Conservation (phyloP, 2,329 filamentous ascomycete genomes). For the Aureobasidium sp. region DNA sequence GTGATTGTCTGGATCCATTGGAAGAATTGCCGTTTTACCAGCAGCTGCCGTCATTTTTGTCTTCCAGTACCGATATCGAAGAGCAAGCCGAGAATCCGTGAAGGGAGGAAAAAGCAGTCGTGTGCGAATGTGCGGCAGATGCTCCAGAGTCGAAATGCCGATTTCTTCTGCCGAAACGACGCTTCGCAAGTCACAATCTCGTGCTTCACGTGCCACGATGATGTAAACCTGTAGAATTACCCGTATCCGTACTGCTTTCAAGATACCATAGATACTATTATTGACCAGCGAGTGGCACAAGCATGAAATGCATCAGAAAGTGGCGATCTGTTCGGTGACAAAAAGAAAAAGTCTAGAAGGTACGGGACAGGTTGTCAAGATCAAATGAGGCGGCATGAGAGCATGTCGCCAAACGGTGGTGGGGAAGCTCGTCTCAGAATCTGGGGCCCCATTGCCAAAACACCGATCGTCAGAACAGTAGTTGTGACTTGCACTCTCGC, state of each 20-base stretch:
- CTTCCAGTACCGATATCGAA: not conserved
- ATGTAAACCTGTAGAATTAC: not conserved
- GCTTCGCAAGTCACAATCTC: not conserved
- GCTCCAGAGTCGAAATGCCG: not conserved
- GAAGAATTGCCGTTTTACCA: not conserved
- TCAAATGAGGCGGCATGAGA: not conserved
- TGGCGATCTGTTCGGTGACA: not conserved
- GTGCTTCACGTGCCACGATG: not conserved
- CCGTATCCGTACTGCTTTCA: not conserved
- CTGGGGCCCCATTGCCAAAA: not conserved
- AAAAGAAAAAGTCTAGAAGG: not conserved
- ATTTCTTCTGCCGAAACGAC: slow-evolving; percentile 4
- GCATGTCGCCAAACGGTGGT: not conserved
- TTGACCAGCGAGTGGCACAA: not conserved
- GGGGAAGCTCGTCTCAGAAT: not conserved
- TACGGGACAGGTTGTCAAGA: not conserved
- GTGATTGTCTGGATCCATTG: not conserved
- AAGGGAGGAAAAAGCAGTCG: not conserved
- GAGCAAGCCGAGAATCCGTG: not conserved
- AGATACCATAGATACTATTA: not conserved
- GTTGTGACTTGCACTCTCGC: not conserved
- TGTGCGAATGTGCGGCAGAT: slow-evolving; percentile 4
- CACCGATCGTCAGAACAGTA: not conserved
- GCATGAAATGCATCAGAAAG: not conserved
- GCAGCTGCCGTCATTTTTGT: not conserved